A percentile compares a stretch with the other conserved stretches of the same genome.
phyloP scores from a whole-genome alignment of 768 basidiomycete genomes.

The Leccinum uliginosum region DNA sequence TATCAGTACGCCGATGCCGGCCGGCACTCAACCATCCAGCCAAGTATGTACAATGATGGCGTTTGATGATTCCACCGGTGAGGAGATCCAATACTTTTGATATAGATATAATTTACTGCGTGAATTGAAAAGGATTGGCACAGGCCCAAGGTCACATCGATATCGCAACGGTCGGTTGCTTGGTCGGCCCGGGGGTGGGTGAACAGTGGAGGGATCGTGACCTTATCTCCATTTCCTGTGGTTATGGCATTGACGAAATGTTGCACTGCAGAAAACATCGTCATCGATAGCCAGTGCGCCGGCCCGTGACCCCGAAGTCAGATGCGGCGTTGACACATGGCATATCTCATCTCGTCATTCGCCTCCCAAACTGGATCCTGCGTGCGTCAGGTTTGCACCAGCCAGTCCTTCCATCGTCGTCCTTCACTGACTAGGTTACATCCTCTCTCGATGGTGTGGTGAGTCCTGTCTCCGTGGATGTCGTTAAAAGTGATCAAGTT shows the following conservation, averaged over 20 bases:
- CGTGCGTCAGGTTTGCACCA: slow-evolving; percentile 43
- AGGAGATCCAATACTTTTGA: neutral
- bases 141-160: neutral
- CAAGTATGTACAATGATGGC: neutral
- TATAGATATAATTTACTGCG: neutral
- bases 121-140: neutral
- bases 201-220: neutral
- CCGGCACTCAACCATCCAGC: neutral
- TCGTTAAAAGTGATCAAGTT: neutral
- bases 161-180: no score
- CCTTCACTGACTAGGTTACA: slow-evolving; percentile 32
- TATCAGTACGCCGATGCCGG: neutral
- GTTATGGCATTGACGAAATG: neutral
- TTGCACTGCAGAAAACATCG: neutral
- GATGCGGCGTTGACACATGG: no score
- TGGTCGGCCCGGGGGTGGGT: neutral
- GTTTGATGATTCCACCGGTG: neutral
- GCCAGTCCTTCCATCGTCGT: neutral
- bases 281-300: neutral
- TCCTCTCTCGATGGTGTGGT: slow-evolving; percentile 68
- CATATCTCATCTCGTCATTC: neutral
- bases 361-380: slow-evolving; percentile 37
- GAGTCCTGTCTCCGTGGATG: slow-evolving; percentile 25
- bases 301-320: neutral
- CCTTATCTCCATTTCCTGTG: neutral